Evolutionary conservation across 192 early-diverging fungal species (phyloP).

Genomic region (Gorgonomyces haynaldii): DNA sequence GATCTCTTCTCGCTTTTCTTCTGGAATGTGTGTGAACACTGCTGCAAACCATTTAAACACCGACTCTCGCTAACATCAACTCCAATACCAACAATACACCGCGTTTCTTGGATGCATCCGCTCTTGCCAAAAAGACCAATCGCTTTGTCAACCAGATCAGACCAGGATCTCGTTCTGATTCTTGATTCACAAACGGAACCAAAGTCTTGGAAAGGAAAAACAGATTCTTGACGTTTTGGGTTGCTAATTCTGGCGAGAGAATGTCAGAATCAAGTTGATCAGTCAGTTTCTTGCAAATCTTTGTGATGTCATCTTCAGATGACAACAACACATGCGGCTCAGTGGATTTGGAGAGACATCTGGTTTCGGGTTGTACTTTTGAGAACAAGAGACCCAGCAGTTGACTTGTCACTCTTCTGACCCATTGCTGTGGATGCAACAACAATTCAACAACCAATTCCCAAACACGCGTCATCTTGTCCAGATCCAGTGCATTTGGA

Average conservation of each 20-base stretch:
- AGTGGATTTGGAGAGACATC: constrained; percentile 1
- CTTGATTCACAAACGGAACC: constrained; percentile 8
- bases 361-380: constrained; percentile 42
- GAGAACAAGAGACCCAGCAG: constrained; percentile 71
- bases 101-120: constrained; percentile 34
- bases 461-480: constrained; percentile 52
- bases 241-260: constrained; percentile 66
- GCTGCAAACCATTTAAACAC: constrained; percentile 93
- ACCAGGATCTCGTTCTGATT: constrained; percentile 12
- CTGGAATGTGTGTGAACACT: constrained; percentile 53
- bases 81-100: constrained; percentile 21
- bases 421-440: constrained; percentile 84
- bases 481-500: constrained; percentile 9
- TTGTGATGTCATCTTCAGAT: constrained; percentile 25
- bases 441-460: constrained; percentile 47
- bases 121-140: constrained; percentile 53
- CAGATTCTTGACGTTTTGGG: constrained; percentile 87
- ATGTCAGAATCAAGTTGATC: constrained; percentile 27
- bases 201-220: constrained; percentile 74
- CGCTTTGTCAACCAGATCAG: constrained; percentile 50
- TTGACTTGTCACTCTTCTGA: constrained; percentile 57
- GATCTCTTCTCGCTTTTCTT: constrained; percentile 45
- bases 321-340: constrained; percentile 21
- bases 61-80: constrained; percentile 46
- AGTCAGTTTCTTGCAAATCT: constrained; percentile 30